Evolutionary conservation across 805 yeast genomes (phyloP), one percentile per base, ranked within the genome.

Genomic region (Cyberlindnera mrakii): DNA sequence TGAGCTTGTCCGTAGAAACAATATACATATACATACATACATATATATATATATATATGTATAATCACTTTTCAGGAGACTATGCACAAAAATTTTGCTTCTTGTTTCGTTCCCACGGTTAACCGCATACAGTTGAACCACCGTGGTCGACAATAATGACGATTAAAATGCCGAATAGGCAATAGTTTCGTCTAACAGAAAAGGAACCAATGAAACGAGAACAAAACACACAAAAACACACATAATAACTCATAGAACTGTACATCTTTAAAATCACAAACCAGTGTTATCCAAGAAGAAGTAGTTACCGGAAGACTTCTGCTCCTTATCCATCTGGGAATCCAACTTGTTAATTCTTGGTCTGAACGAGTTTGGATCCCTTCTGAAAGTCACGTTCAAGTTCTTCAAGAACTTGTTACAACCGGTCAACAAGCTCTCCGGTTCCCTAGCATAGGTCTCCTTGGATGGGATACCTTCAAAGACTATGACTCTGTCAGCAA

Each of bases 311-410:
- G 79, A 62, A 35, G 78, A 62, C 72, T 93, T 93, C 70, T 93
- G 99, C 72, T 93, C 98, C 71, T 85, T 93, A 69, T 93, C 99
- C 96, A 93, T 88, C 75, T 93, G 99, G 42, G 98, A 90, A 62
- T 86, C 98, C 62, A 87, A 72, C 71, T 93, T 93, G 75, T 93
- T 93, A 66, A 93, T 93, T 79, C 99, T 86, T 60, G 99, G 99
- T 72, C 99, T 85, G 78, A 79, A 93, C 44, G 96, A 86, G 64
- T 82, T 88, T 59, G 99, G 98, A 71, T 93, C 99, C 75, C 99
- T 88, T 81, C 99, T 87, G 74, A 93, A 93, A 3, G 99, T 93
- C 49, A 93, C 99, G 57, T 91, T 87, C 74, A 93, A 80, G 67
- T 89, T 91, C 82, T 91, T 90, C 74, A 93, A 80, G 80, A 93